Base-by-base conservation (phyloP, 805 yeast genomes). In the Candida endomychidarum region DNA sequence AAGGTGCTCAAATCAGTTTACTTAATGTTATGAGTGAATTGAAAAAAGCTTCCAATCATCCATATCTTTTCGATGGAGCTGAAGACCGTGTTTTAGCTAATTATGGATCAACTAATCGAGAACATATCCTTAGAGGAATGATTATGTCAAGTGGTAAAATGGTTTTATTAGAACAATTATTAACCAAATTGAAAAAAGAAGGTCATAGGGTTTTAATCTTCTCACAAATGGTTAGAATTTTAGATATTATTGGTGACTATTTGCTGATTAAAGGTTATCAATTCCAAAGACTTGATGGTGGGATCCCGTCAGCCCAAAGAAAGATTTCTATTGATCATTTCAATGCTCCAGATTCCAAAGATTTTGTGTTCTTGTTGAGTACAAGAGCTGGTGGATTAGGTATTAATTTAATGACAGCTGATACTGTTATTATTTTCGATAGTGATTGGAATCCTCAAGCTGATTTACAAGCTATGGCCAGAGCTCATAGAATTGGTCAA, bases 391-490 rank as follows among this genome's bases (percentile, higher is more conserved):
- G 99, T 70, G 99, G 99, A 40, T 73, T 93, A 46, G 99, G 99
- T 65, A 93, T 93, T 59, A 93, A 93, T 61, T 73, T 93, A 59
- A 93, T 93, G 99, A 93, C 99, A 5, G 99, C 99, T 3, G 99
- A 93, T 58, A 93, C 99, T 6, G 99, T 93, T 20, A 87, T 93
- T 52, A 91, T 93, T 28, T 93, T 93, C 65, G 99, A 93, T 64
- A 87, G 96, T 4, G 99, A 93, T 67, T 93, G 99, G 99, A 93
- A 93, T 58, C 99, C 99, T 0, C 99, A 93, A 62, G 99, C 99
- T 0, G 99, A 93, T 74, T 72, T 93, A 54, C 99, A 93, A 65
- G 99, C 99, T 1, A 93, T 93, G 99, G 99, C 99, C 0, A 81
- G 99, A 65, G 99, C 99, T 2, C 99, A 93, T 67, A 82, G 99